These are phyloP conservation scores for Calonectria hawksworthii DNA, from an alignment of 2,329 filamentous ascomycete genomes.

Conservation along the genomic window DNA sequence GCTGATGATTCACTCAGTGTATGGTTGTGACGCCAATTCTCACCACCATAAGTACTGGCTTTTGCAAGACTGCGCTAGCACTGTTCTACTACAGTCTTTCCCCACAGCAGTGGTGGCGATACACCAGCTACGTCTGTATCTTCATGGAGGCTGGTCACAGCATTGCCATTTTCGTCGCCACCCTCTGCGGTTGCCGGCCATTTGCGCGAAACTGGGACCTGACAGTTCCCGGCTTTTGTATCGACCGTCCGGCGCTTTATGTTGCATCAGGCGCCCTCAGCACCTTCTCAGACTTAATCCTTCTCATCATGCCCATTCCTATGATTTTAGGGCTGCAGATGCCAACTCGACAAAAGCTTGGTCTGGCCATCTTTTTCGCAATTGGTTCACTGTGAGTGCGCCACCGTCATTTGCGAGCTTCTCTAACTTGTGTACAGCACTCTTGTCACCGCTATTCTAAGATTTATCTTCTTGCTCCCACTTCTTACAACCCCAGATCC, in stretches of 20 bases:
- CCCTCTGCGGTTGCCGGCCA: conserved; percentile 43
- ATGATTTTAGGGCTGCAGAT: conserved; percentile 59
- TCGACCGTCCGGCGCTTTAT: conserved; percentile 61
- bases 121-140: background rate
- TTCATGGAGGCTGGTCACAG: background rate
- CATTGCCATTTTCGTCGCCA: conserved; percentile 47
- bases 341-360: conserved; percentile 59
- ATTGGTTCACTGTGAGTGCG: conserved; percentile 48
- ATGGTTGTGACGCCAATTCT: conserved; percentile 48
- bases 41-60: conserved; percentile 37
- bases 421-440: conserved; percentile 19
- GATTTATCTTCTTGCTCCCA: conserved; percentile 24
- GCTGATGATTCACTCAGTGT: conserved; percentile 46
- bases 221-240: conserved; percentile 51
- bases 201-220: conserved; percentile 42
- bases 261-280: conserved; percentile 60
- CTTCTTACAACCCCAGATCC: background rate
- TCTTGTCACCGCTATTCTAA: conserved; percentile 33
- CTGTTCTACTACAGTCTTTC: background rate
- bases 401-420: background rate
- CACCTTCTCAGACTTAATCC: conserved; percentile 60
- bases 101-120: background rate
- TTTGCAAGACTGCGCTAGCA: background rate
- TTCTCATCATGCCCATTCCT: conserved; percentile 59
- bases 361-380: conserved; percentile 56